Percentiles rank a stretch among this genome's conserved stretches.
Evolutionary conservation across 2,329 filamentous ascomycete species (phyloP).

Genomic region (Domatiomyces catenatus): DNA sequence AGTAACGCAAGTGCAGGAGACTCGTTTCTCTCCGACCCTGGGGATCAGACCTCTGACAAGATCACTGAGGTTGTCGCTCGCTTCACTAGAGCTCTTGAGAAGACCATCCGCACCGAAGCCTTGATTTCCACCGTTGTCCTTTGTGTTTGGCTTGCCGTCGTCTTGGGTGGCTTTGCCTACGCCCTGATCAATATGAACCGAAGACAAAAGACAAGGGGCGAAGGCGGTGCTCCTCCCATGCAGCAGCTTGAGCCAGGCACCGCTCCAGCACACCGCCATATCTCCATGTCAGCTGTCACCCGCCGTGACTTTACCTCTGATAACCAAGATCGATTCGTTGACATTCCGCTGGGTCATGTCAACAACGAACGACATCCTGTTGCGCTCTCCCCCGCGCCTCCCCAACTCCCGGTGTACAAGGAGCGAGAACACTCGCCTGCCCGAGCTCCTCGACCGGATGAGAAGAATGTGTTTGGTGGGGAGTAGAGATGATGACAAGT

Average conservation of each 20-base stretch:
- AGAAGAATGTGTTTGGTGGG: not conserved
- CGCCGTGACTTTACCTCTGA: constrained; percentile 11
- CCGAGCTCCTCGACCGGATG: not conserved
- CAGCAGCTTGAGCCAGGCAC: not conserved
- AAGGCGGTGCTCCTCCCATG: constrained; percentile 35
- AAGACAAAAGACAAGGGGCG: constrained; percentile 44
- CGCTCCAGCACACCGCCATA: constrained; percentile 1
- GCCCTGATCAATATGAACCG: constrained; percentile 46
- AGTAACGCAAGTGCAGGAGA: constrained; percentile 37
- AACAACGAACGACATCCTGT: constrained; percentile 7
- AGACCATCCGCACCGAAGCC: constrained; percentile 57
- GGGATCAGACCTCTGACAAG: constrained; percentile 59
- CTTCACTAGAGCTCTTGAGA: constrained; percentile 52
- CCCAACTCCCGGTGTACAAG: not conserved
- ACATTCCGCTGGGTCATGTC: constrained; percentile 25
- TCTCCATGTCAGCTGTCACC: not conserved
- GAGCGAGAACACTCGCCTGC: not conserved
- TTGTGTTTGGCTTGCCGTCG: constrained; percentile 26
- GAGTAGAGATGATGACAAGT: too few species aligned
- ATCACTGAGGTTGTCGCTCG: constrained; percentile 60
- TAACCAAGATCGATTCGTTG: constrained; percentile 21
- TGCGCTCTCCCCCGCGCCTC: not conserved
- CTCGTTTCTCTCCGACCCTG: constrained; percentile 64
- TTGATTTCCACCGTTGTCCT: constrained; percentile 64
- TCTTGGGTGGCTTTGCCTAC: constrained; percentile 57